Percentiles rank a stretch among this genome's conserved stretches.
These are phyloP conservation scores for Phoenix roebelenii DNA, from an alignment of 176 grass and related monocot species.

Conservation along the genomic window DNA sequence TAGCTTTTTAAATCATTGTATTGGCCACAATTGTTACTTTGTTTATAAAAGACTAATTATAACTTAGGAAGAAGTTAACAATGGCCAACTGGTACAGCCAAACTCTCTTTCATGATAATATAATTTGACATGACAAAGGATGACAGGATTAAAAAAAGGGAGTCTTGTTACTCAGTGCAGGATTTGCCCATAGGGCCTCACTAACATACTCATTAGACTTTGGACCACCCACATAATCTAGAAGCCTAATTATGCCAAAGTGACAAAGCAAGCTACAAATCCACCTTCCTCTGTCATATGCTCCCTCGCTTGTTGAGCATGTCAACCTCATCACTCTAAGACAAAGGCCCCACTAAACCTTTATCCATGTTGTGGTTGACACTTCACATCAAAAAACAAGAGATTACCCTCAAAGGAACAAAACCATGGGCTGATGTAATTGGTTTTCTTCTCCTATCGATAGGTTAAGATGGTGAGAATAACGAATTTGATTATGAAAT, in stretches of 20 bases:
- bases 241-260: constrained; percentile 13
- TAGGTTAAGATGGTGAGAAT: constrained; percentile 8
- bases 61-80: too few relatives aligned
- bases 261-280: constrained; percentile 21
- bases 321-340: too few relatives aligned
- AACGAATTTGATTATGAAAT: too few relatives aligned
- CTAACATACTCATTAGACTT: constrained; percentile 16
- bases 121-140: too few relatives aligned
- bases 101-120: too few relatives aligned
- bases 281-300: constrained; percentile 13
- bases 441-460: constrained; percentile 25
- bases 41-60: too few relatives aligned
- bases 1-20: too few relatives aligned
- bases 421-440: too few relatives aligned
- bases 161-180: background rate
- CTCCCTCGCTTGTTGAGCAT: background rate
- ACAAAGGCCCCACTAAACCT: background rate
- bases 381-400: background rate
- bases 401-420: constrained; percentile 21
- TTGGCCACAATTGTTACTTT: too few relatives aligned
- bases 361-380: background rate
- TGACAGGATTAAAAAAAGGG: too few relatives aligned
- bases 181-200: constrained; percentile 14
- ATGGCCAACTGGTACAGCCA: too few relatives aligned
- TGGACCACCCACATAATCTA: constrained; percentile 16